These are phyloP conservation scores for Austropuccinia psidii DNA, from an alignment of 1,284 basidiomycete genomes.

Conservation along the genomic window DNA sequence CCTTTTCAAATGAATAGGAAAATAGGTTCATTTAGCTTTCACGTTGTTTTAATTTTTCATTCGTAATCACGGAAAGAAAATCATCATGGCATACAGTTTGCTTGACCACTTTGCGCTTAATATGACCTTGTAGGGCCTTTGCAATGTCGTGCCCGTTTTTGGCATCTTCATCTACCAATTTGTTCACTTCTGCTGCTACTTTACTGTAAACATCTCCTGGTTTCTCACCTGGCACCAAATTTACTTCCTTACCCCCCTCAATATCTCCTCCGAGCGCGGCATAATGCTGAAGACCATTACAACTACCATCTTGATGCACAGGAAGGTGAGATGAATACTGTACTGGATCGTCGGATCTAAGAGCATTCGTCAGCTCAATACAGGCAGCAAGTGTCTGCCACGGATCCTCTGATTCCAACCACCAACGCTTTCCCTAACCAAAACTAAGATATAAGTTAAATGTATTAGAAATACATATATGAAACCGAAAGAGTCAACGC, in stretches of 20 bases:
- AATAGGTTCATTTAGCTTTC: background rate
- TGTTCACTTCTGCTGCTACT: constrained; percentile 75
- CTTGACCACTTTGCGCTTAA: constrained; percentile 93
- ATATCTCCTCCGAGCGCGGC: constrained; percentile 92
- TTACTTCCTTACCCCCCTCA: constrained; percentile 84
- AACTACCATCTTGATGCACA: constrained; percentile 96
- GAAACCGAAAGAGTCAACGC: too few relatives aligned
- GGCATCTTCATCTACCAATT: constrained; percentile 49
- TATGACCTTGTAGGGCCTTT: constrained; percentile 63
- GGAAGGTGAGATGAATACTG: constrained; percentile 70
- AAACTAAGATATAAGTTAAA: too few relatives aligned
- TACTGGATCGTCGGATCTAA: constrained; percentile 65
- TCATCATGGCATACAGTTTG: constrained; percentile 63
- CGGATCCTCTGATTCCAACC: constrained; percentile 74
- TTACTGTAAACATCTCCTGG: constrained; percentile 95
- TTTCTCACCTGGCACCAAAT: constrained; percentile 72
- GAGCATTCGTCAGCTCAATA: constrained; percentile 71
- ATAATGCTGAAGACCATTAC: constrained; percentile 98
- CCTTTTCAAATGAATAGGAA: constrained; percentile 50
- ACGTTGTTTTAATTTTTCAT: too few relatives aligned
- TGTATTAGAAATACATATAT: too few relatives aligned
- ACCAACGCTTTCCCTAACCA: constrained; percentile 63
- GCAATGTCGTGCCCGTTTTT: constrained; percentile 57
- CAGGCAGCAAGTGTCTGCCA: constrained; percentile 96
- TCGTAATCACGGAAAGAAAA: too few relatives aligned